Conservation (phyloP, 2,329 filamentous ascomycete genomes). For the Lachnellula hyalina region DNA sequence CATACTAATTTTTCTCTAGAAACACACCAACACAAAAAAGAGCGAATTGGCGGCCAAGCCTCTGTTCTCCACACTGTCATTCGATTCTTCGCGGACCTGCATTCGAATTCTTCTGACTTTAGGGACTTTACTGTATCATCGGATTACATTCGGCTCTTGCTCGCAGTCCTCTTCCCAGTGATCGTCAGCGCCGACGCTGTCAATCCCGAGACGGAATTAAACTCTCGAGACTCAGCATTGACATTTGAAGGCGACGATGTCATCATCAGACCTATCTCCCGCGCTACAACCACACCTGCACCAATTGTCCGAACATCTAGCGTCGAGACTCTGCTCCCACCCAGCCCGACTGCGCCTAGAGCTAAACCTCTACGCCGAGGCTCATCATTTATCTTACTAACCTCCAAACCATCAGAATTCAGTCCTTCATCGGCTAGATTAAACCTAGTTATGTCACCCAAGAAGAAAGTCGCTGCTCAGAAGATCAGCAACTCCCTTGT, state of each 20-base stretch:
- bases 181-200: slow-evolving; percentile 83
- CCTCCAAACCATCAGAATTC: slow-evolving; percentile 57
- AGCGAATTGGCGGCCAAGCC: slow-evolving; percentile 52
- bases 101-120: slow-evolving; percentile 70
- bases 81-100: slow-evolving; percentile 72
- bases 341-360: slow-evolving; percentile 36
- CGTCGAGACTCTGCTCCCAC: slow-evolving; percentile 44
- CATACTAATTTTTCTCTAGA: slow-evolving; percentile 27
- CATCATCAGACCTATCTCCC: slow-evolving; percentile 55
- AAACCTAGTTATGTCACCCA: slow-evolving; percentile 56
- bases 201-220: slow-evolving; percentile 78
- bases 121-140: slow-evolving; percentile 76
- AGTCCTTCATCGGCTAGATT: slow-evolving; percentile 57
- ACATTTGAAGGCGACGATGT: slow-evolving; percentile 85
- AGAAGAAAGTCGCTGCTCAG: slow-evolving; percentile 44
- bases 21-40: slow-evolving; percentile 39
- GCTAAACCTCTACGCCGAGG: slow-evolving; percentile 68
- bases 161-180: slow-evolving; percentile 79
- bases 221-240: slow-evolving; percentile 72
- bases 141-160: slow-evolving; percentile 73
- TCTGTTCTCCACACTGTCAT: slow-evolving; percentile 70
- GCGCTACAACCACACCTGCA: slow-evolving; percentile 52
- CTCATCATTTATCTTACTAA: slow-evolving; percentile 88
- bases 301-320: slow-evolving; percentile 72
- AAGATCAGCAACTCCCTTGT: slow-evolving; percentile 64